Percentiles rank a stretch among this genome's conserved stretches.
phyloP scores from a whole-genome alignment of 805 yeast species.

The Saturnispora quitensis region DNA sequence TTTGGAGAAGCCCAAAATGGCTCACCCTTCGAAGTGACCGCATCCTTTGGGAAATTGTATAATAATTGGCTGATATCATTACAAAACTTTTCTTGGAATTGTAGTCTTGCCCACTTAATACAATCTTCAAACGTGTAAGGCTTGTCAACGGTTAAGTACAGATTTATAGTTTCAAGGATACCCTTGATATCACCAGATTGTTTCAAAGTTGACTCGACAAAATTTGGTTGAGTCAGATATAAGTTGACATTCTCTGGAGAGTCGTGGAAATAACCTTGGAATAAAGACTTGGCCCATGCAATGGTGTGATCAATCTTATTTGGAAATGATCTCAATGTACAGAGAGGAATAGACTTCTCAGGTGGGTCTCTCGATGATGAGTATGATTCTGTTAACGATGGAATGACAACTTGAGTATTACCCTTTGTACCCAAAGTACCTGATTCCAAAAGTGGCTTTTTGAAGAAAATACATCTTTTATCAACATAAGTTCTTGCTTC shows the following conservation, averaged over 20 bases:
- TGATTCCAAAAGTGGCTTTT: slow-evolving; percentile 85
- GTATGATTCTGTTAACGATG: slow-evolving; percentile 89
- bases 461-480: slow-evolving; percentile 89
- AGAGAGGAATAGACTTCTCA: slow-evolving; percentile 92
- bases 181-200: slow-evolving; percentile 89
- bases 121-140: slow-evolving; percentile 92
- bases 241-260: slow-evolving; percentile 90
- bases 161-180: slow-evolving; percentile 69
- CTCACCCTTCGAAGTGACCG: slow-evolving; percentile 80
- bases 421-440: slow-evolving; percentile 99
- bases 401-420: slow-evolving; percentile 93
- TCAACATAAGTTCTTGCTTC: slow-evolving; percentile 98
- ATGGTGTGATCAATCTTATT: slow-evolving; percentile 97
- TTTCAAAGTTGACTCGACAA: slow-evolving; percentile 82
- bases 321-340: slow-evolving; percentile 96
- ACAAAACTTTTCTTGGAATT: slow-evolving; percentile 77
- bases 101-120: slow-evolving; percentile 86
- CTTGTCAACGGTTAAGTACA: slow-evolving; percentile 58
- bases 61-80: slow-evolving; percentile 84
- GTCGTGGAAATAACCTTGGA: slow-evolving; percentile 85
- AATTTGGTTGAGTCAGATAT: slow-evolving; percentile 85
- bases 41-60: slow-evolving; percentile 92
- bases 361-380: slow-evolving; percentile 98
- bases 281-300: slow-evolving; percentile 96
- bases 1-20: slow-evolving; percentile 98